These are phyloP conservation scores for Pluteus cervinus DNA, from an alignment of 768 basidiomycete species.

Conservation along the genomic window DNA sequence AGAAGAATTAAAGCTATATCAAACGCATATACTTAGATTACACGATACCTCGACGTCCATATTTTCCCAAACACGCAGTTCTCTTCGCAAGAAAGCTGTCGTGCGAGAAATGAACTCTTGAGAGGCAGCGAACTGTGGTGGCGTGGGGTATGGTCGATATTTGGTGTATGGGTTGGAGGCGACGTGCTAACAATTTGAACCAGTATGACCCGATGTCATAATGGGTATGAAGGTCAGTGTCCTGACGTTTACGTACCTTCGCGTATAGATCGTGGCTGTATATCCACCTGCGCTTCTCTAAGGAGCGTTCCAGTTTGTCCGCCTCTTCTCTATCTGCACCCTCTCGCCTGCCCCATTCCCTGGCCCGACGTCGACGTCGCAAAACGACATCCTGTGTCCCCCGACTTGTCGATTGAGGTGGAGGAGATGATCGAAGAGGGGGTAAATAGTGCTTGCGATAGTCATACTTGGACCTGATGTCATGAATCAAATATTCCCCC, in stretches of 20 bases:
- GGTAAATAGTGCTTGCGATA: conserved; percentile 76
- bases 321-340: conserved; percentile 46
- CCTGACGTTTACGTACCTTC: conserved; percentile 80
- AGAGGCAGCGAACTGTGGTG: conserved; percentile 75
- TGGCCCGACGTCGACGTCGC: conserved; percentile 33
- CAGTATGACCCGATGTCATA: conserved; percentile 8
- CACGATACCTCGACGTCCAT: conserved; percentile 77
- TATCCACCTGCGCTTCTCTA: conserved; percentile 70
- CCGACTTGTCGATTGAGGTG: conserved; percentile 22
- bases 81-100: conserved; percentile 76
- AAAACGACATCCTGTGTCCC: no score
- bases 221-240: not conserved
- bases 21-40: not conserved
- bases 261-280: conserved; percentile 78
- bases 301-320: conserved; percentile 71
- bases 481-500: conserved; percentile 74
- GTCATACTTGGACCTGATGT: conserved; percentile 70
- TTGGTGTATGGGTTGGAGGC: conserved; percentile 83
- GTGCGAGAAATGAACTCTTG: conserved; percentile 70
- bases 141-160: conserved; percentile 87
- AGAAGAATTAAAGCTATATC: conserved; percentile 4
- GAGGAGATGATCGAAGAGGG: conserved; percentile 53
- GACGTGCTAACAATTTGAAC: conserved; percentile 56
- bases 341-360: conserved; percentile 52
- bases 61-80: conserved; percentile 81